phyloP scores from a whole-genome alignment of 2,329 filamentous ascomycete genomes.

The Pseudogymnoascus sp. region DNA sequence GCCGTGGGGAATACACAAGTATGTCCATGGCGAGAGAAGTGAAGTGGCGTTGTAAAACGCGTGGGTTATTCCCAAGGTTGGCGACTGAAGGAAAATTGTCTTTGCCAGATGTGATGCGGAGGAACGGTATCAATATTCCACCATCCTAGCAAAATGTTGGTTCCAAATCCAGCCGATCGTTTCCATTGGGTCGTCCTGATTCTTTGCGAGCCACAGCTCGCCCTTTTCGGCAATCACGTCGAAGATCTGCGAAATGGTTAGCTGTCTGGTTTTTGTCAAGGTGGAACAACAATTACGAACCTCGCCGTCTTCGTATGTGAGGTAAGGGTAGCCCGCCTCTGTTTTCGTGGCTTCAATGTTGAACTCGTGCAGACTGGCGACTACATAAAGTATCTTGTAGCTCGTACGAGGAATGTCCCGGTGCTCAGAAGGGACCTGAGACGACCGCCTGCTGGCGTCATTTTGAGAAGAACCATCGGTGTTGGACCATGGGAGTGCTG shows the following conservation, averaged over 20 bases:
- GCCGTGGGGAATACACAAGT: neutral
- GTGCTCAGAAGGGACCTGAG: constrained; percentile 52
- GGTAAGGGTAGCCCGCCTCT: constrained; percentile 90
- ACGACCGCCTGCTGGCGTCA: constrained; percentile 33
- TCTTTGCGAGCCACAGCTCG: constrained; percentile 93
- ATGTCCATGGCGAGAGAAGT: neutral
- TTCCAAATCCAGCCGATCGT: constrained; percentile 98
- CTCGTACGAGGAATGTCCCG: constrained; percentile 39
- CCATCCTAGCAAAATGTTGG: constrained; percentile 69
- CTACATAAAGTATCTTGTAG: constrained; percentile 76
- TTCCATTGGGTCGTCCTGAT: constrained; percentile 78
- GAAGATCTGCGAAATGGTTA: constrained; percentile 51
- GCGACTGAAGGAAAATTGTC: neutral
- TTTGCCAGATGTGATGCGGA: neutral
- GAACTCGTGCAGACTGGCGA: constrained; percentile 92
- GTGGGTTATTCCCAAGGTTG: neutral
- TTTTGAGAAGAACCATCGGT: constrained; percentile 41
- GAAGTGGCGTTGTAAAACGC: neutral
- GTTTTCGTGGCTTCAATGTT: constrained; percentile 88
- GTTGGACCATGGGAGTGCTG: constrained; percentile 74
- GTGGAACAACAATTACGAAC: constrained; percentile 34
- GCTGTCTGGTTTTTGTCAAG: neutral
- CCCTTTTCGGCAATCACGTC: constrained; percentile 94
- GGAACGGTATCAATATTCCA: neutral
- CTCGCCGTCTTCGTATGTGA: constrained; percentile 92